phyloP scores from a whole-genome alignment of 1,284 basidiomycete genomes.

The Tremellales sp. region DNA sequence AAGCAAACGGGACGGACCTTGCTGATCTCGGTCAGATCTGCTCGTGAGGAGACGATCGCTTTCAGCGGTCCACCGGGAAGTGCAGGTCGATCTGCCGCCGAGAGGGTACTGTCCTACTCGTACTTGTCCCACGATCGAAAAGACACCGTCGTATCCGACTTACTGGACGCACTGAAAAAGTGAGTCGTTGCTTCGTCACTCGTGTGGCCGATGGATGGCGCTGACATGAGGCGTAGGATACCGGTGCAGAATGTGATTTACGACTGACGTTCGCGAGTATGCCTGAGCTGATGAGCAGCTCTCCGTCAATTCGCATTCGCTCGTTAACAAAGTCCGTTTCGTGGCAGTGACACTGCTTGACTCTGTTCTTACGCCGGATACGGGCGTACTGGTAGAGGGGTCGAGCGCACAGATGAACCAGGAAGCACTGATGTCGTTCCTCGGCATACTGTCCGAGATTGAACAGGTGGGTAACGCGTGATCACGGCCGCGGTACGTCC shows the following conservation, averaged over 20 bases:
- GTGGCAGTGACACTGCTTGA: constrained; percentile 6
- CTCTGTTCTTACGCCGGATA: background rate
- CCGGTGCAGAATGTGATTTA: constrained; percentile 4
- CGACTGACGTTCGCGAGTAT: background rate
- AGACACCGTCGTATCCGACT: constrained; percentile 3
- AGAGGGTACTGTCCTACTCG: background rate
- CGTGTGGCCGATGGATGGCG: background rate
- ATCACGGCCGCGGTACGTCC: too few species aligned
- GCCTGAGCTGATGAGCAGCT: background rate
- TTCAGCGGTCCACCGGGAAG: background rate
- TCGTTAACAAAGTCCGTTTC: constrained; percentile 9
- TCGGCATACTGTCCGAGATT: constrained; percentile 7
- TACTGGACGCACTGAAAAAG: constrained; percentile 5
- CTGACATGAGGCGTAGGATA: constrained; percentile 2
- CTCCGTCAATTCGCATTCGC: constrained; percentile 4
- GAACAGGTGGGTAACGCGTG: constrained; percentile 8
- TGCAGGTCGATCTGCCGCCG: background rate
- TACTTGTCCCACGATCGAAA: constrained; percentile 1
- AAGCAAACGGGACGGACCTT: too few species aligned
- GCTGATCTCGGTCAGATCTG: too few species aligned
- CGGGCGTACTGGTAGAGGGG: background rate
- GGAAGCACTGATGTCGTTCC: constrained; percentile 3
- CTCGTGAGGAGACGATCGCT: constrained; percentile 4
- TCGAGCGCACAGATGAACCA: background rate
- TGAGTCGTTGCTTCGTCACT: background rate